A percentile compares a stretch with the other conserved stretches of the same genome.
These are phyloP conservation scores for Sophora flavescens DNA, from an alignment of 306 rosid genomes.

Conservation along the genomic window DNA sequence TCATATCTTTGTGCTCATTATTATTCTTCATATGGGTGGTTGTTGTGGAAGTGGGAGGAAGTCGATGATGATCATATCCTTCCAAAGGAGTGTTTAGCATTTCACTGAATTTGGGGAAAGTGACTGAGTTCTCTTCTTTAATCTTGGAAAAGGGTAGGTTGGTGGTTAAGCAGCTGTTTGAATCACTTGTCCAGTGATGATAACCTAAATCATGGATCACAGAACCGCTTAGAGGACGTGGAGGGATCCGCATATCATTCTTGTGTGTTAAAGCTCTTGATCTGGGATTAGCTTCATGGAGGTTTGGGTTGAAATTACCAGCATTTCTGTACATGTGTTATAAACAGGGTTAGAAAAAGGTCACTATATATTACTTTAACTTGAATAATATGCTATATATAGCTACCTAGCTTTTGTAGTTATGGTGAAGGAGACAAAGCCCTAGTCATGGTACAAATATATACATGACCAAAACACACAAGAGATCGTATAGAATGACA, in stretches of 20 bases:
- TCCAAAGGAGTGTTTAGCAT: constrained; percentile 56
- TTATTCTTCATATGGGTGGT: constrained; percentile 40
- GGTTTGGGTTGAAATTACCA: constrained; percentile 32
- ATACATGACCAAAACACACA: background rate
- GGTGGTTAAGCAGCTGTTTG: constrained; percentile 42
- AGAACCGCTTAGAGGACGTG: constrained; percentile 32
- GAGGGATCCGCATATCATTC: constrained; percentile 18
- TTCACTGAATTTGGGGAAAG: constrained; percentile 67
- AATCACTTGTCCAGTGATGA: constrained; percentile 51
- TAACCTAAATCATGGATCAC: constrained; percentile 61
- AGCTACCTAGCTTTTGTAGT: background rate
- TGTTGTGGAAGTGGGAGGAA: constrained; percentile 30
- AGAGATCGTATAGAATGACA: constrained; percentile 1
- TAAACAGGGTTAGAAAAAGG: background rate
- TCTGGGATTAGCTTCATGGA: constrained; percentile 44
- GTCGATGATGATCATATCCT: constrained; percentile 36
- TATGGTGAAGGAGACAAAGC: constrained; percentile 11
- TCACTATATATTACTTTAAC: background rate
- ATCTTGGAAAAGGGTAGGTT: constrained; percentile 40
- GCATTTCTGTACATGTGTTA: constrained; percentile 41
- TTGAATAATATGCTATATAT: background rate
- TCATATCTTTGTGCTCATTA: constrained; percentile 48
- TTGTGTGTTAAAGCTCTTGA: constrained; percentile 44
- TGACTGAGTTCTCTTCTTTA: constrained; percentile 60
- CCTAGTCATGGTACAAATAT: background rate